Conservation (phyloP, 441 rosid species). For the Adansonia rubrostipa region DNA sequence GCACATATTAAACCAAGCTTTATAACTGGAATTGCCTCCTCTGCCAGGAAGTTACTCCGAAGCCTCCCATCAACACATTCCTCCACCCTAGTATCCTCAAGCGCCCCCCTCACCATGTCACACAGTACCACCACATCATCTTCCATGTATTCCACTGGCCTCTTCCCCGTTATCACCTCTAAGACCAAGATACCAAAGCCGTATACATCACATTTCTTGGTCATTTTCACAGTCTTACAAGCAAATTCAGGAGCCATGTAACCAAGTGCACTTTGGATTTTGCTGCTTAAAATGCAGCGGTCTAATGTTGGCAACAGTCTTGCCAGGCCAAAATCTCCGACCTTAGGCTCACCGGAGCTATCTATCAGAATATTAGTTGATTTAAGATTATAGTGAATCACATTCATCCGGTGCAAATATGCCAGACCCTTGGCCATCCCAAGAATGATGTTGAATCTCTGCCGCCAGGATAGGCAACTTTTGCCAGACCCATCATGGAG, state of each 20-base stretch:
- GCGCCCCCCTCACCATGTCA: constrained; percentile 84
- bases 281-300: constrained; percentile 88
- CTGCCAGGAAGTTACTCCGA: constrained; percentile 63
- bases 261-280: constrained; percentile 93
- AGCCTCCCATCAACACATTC: constrained; percentile 76
- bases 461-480: constrained; percentile 74
- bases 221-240: constrained; percentile 89
- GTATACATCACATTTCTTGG: constrained; percentile 90
- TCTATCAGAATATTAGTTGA: constrained; percentile 88
- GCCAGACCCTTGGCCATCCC: constrained; percentile 94
- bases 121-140: constrained; percentile 91
- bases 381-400: constrained; percentile 89
- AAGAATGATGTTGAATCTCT: constrained; percentile 74
- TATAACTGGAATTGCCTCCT: constrained; percentile 86
- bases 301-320: constrained; percentile 73
- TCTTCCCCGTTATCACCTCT: constrained; percentile 87
- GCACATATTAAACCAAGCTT: constrained; percentile 93
- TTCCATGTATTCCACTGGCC: constrained; percentile 96
- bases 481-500: constrained; percentile 52
- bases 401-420: constrained; percentile 69
- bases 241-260: constrained; percentile 99
- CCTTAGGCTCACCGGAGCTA: constrained; percentile 73
- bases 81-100: constrained; percentile 79
- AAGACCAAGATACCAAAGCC: constrained; percentile 88
- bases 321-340: constrained; percentile 86